Percentiles rank a stretch among this genome's conserved stretches.
These are phyloP conservation scores for Jimgerdemannia lactiflua DNA, from an alignment of 192 early-diverging fungal genomes.

Conservation along the genomic window DNA sequence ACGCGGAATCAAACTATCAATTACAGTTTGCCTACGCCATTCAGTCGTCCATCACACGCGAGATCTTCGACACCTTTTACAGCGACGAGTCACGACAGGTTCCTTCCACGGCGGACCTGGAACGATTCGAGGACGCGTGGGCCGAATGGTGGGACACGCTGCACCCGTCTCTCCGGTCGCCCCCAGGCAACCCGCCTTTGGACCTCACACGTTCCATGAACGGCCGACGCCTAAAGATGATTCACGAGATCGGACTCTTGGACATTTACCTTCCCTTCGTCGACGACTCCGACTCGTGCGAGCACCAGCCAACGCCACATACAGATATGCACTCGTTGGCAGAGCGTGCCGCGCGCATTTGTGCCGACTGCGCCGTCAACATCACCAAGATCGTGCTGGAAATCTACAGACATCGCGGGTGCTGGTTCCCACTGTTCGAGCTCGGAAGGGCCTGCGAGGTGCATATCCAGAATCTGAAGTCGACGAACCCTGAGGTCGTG, in stretches of 20 bases:
- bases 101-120: not conserved
- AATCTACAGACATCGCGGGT: not conserved
- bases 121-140: not conserved
- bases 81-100: not conserved
- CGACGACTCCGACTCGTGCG: not conserved
- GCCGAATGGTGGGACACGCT: not conserved
- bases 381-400: not conserved
- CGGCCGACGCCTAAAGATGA: not conserved
- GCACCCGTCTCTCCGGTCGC: not conserved
- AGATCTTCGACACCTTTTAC: not conserved
- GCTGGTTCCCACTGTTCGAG: not conserved
- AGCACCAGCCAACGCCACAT: too few species aligned
- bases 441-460: not conserved
- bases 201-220: not conserved
- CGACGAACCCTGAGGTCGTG: not conserved
- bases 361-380: not conserved
- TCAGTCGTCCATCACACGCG: not conserved
- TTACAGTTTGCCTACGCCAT: not conserved
- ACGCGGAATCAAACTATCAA: not conserved
- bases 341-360: not conserved
- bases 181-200: not conserved
- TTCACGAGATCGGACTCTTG: not conserved
- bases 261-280: not conserved
- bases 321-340: not conserved
- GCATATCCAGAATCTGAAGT: not conserved